Conservation (phyloP, 2,329 filamentous ascomycete genomes). For the Periconia macrospinosa region DNA sequence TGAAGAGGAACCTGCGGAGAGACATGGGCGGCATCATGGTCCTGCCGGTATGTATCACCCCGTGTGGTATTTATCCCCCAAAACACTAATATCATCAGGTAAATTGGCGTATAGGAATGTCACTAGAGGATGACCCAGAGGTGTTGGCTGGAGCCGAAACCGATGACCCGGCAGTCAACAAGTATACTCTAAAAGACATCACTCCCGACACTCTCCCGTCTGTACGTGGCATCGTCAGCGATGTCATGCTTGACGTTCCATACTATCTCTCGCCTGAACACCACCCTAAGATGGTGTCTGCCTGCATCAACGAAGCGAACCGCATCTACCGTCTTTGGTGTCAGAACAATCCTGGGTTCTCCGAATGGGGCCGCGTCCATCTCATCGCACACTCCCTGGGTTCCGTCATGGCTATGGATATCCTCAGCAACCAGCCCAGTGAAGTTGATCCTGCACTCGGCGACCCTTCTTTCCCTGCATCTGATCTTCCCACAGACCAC, state of each 20-base stretch:
- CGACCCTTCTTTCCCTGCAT: slow-evolving; percentile 40
- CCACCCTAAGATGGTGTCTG: slow-evolving; percentile 90
- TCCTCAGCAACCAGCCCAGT: slow-evolving; percentile 87
- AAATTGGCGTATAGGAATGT: slow-evolving; percentile 90
- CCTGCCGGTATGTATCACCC: slow-evolving; percentile 60
- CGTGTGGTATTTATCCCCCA: not conserved
- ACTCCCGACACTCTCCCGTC: slow-evolving; percentile 88
- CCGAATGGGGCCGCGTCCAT: slow-evolving; percentile 80
- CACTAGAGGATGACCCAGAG: slow-evolving; percentile 72
- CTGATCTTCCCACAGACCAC: slow-evolving; percentile 53
- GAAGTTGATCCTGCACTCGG: slow-evolving; percentile 53
- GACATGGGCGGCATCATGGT: slow-evolving; percentile 92
- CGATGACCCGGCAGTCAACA: slow-evolving; percentile 62
- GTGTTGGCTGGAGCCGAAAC: slow-evolving; percentile 45
- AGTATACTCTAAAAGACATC: slow-evolving; percentile 79
- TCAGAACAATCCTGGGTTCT: slow-evolving; percentile 85
- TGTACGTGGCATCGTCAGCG: slow-evolving; percentile 87
- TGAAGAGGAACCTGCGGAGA: slow-evolving; percentile 74
- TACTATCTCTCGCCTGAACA: slow-evolving; percentile 93
- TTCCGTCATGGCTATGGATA: slow-evolving; percentile 90
- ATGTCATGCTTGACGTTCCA: slow-evolving; percentile 97
- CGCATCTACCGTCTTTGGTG: slow-evolving; percentile 96
- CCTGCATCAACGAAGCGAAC: slow-evolving; percentile 88
- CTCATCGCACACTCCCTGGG: slow-evolving; percentile 91
- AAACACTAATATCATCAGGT: slow-evolving; percentile 47